Conservation (phyloP, 768 basidiomycete species). For the Boletus rufocinnamomeus region DNA sequence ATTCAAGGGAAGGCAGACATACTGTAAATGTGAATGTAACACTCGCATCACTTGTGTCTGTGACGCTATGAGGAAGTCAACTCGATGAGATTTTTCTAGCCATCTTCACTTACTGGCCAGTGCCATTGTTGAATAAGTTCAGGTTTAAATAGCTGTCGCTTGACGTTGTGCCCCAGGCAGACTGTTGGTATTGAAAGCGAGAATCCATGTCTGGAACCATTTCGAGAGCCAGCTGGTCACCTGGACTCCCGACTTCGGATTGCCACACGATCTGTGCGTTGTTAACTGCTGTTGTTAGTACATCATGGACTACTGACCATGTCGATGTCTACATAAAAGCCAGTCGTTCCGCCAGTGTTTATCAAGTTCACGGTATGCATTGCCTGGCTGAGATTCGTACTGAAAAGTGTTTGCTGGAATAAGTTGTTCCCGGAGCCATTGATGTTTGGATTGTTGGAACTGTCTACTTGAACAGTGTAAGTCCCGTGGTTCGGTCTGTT, state of each 20-base stretch:
- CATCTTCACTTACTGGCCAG: constrained; percentile 39
- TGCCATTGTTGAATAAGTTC: constrained; percentile 43
- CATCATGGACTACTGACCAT: constrained; percentile 31
- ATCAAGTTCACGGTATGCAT: constrained; percentile 38
- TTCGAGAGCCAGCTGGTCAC: constrained; percentile 21
- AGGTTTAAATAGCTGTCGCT: constrained; percentile 34
- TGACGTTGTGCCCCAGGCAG: constrained; percentile 39
- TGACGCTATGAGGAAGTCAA: constrained; percentile 32
- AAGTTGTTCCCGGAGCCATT: constrained; percentile 34
- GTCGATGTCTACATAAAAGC: constrained; percentile 47
- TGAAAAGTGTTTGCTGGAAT: constrained; percentile 46
- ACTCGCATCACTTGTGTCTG: constrained; percentile 34
- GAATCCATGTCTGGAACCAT: constrained; percentile 38
- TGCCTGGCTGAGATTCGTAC: constrained; percentile 32
- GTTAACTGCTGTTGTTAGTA: not conserved
- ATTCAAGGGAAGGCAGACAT: constrained; percentile 10
- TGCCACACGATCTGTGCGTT: constrained; percentile 29
- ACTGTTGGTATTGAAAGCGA: constrained; percentile 39
- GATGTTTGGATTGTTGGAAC: constrained; percentile 24
- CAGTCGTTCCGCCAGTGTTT: constrained; percentile 34
- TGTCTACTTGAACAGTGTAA: constrained; percentile 48
- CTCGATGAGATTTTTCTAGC: not conserved
- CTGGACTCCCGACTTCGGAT: constrained; percentile 25
- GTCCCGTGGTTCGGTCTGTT: constrained; percentile 49
- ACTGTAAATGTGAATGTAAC: constrained; percentile 44